Evolutionary conservation across 73 alveolate genomes (phyloP).

Genomic region (Paramecium sexaurelia): DNA sequence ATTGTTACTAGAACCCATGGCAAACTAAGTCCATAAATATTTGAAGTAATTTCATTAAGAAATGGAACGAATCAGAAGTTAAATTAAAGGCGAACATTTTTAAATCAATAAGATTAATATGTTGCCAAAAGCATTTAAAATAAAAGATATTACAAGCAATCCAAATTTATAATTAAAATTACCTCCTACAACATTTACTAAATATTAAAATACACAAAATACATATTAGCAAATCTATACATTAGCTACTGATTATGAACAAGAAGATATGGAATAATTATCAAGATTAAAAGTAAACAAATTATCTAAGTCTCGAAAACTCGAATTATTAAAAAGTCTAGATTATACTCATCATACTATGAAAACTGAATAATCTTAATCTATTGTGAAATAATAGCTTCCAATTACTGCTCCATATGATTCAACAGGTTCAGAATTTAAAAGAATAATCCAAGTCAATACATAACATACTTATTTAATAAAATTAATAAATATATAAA

Average conservation of each 20-base stretch:
- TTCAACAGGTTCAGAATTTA: conserved; percentile 7
- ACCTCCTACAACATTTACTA: not conserved
- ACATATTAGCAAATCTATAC: not conserved
- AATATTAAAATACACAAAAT: not conserved
- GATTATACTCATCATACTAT: conserved; percentile 33
- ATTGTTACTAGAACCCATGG: not conserved
- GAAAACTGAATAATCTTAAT: not conserved
- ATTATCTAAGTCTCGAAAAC: not conserved
- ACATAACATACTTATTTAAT: not conserved
- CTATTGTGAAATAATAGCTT: not conserved
- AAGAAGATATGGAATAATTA: not conserved
- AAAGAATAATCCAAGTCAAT: not conserved
- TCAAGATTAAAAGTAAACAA: not conserved
- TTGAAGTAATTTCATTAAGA: conserved; percentile 24
- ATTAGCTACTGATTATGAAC: not conserved
- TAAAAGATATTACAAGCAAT: not conserved
- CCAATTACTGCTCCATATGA: conserved; percentile 40
- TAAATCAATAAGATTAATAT: conserved; percentile 25
- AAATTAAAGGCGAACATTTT: conserved; percentile 27
- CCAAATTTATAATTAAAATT: conserved; percentile 22
- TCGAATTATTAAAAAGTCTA: not conserved
- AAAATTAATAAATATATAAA: not conserved
- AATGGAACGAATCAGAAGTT: not conserved
- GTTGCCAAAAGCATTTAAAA: conserved; percentile 17
- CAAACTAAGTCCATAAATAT: not conserved